Evolutionary conservation across 164 flowering plant species (phyloP).

Genomic region (Stephania japonica): DNA sequence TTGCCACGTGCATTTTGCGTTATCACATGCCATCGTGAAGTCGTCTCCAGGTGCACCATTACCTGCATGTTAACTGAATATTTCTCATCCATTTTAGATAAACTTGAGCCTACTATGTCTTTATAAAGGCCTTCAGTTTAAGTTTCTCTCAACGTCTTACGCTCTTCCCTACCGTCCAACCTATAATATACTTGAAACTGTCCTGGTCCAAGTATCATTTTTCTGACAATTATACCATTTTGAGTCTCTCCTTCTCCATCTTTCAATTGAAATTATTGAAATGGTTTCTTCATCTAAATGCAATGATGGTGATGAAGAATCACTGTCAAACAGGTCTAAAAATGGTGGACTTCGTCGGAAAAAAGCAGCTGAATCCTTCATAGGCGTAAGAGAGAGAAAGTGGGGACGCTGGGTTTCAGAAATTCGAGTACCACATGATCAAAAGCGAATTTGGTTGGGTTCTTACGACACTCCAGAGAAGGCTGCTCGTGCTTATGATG

Average conservation of each 20-base stretch:
- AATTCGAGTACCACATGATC: constrained; percentile 32
- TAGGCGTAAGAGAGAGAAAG: constrained; percentile 36
- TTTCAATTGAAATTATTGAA: constrained; percentile 1
- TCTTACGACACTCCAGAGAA: constrained; percentile 39
- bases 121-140: constrained; percentile 1
- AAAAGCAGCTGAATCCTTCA: constrained; percentile 8
- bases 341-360: neutral
- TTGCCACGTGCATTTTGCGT: constrained; percentile 4
- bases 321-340: neutral
- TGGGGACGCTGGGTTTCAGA: constrained; percentile 45
- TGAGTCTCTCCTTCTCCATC: neutral
- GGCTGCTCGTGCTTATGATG: constrained; percentile 44
- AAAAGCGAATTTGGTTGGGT: constrained; percentile 40
- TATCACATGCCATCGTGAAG: constrained; percentile 7
- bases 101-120: neutral
- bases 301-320: neutral
- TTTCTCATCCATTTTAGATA: neutral
- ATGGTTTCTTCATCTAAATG: neutral
- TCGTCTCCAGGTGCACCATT: neutral
- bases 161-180: neutral
- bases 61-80: constrained; percentile 5
- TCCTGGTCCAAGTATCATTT: neutral
- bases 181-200: neutral
- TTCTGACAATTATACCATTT: neutral
- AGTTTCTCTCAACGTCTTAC: neutral